Evolutionary conservation across 768 basidiomycete genomes (phyloP).

Genomic region (Mycena leptocephala): DNA sequence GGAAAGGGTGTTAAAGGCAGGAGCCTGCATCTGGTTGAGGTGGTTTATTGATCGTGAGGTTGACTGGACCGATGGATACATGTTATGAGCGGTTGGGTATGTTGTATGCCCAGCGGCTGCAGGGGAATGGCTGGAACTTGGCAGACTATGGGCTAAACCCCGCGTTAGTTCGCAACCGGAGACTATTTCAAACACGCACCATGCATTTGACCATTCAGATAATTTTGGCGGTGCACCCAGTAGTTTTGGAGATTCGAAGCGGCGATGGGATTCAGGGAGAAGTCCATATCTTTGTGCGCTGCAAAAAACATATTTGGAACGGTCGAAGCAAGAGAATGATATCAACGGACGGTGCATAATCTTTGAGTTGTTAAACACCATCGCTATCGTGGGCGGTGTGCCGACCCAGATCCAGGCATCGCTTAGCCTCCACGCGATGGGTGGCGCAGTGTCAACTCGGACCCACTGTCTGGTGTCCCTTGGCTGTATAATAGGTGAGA

Average conservation of each 20-base stretch:
- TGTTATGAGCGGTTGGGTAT: not conserved
- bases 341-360: conserved; percentile 14
- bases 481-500: not conserved
- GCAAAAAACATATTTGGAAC: not conserved
- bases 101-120: not conserved
- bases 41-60: not conserved
- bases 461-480: conserved; percentile 19
- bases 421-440: conserved; percentile 2
- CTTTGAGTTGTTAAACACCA: conserved; percentile 24
- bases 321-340: not conserved
- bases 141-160: too few species aligned
- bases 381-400: conserved; percentile 14
- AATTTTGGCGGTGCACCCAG: conserved; percentile 10
- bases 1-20: not conserved
- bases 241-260: too few species aligned
- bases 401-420: conserved; percentile 29
- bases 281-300: conserved; percentile 19
- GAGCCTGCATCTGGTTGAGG: not conserved
- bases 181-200: not conserved
- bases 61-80: not conserved
- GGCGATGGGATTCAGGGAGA: not conserved
- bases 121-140: not conserved
- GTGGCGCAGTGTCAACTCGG: not conserved
- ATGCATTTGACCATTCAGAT: not conserved
- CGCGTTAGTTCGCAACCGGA: too few species aligned